Base-by-base conservation (phyloP, 257 asterid species). In the Nicotiana attenuata region DNA sequence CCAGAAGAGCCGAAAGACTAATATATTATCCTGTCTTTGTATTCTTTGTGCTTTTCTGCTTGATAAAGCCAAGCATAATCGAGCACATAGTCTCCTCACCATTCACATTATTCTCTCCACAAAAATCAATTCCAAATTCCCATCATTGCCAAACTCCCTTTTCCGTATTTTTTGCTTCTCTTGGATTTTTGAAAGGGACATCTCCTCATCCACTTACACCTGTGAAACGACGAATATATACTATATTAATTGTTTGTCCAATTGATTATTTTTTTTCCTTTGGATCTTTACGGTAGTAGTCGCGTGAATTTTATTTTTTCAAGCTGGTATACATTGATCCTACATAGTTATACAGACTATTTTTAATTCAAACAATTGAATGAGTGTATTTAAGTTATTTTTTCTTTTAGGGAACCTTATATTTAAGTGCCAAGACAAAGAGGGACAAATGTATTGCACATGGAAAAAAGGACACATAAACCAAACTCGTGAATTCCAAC, bases 1-100 rank as follows among this genome's bases (percentile, higher is more conserved):
- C 35, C 60, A 22, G 33, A 22, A 19, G 7, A 45, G 60, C 59
- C 33, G 57, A 45, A 71, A 71, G 60, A 55, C 22, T 22, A 41
- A 41, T 41, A 38, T 52, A 14, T 35, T 38, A 33, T 19, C 57
- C 11, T 41, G n/a, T 38, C 55, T 41, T 11, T 11, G 35, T 11
- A 20, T 41, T 71, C 20, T 45, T 71, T 71, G 79, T 68, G 55
- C 53, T 68, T 68, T 68, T 68, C 29, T 73, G 60, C 60, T 73
- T 45, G 60, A 22, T 47, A 45, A 45, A 47, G 22, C 24, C 38
- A 73, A 50, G 41, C 60, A 10, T 22, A 69, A 38, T 38, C 31
- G 10, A 69, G 31, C 78, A 75, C 64, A 50, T 59, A 73, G 16
- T 57, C 64, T 57, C 64, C 10, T 57, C 64, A 15, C 80, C 63